Evolutionary conservation across 768 basidiomycete genomes (phyloP), one percentile per base, ranked within the genome.

Genomic region (Arthromyces matolae): DNA sequence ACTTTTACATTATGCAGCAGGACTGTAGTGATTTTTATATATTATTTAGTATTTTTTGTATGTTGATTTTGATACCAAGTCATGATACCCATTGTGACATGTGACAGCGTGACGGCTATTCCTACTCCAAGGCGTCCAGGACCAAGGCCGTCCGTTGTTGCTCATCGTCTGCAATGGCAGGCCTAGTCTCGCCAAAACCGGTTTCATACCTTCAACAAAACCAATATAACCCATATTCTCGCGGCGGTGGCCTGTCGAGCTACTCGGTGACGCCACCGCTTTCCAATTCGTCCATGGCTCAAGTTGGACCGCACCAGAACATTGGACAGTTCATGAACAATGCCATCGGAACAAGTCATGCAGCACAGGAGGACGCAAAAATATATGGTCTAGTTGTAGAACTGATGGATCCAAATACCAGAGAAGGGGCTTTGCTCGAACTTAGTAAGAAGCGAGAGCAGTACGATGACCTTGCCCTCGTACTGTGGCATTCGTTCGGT

Each of bases 401-500:
- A 48, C 71, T 95, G 22, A 78, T 89, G 75, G 85, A 91, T 60
- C 83, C 86, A 1, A 78, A 73, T 46, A 81, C 86, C n/a, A 79
- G 95, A 52, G 96, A 99, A 63, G 77, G 77, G 2, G 95, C 96
- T 2, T 72, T 99, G 40, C 76, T 98, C 45, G 96, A 99, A 70
- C 75, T 99, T 60, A 95, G 92, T 72, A 98, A 99, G 79, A 98
- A 97, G 75, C 76, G 96, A 53, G 96, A 98, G 70, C 94, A 98
- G 68, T 98, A 95, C 63, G 96, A 99, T 64, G 94, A 99, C 69
- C 82, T 99, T 37, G 96, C 96, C 2, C 78, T 98, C 34, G 90
- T 99, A 20, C 77, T 99, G 6, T 99, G 96, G 96, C 94, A 98
- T 60, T 93, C 93, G 2, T 99, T 97, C 60, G 95, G 95, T 95